Evolutionary conservation across 2,329 filamentous ascomycete genomes (phyloP).

Genomic region (Botryotinia narcissicola): DNA sequence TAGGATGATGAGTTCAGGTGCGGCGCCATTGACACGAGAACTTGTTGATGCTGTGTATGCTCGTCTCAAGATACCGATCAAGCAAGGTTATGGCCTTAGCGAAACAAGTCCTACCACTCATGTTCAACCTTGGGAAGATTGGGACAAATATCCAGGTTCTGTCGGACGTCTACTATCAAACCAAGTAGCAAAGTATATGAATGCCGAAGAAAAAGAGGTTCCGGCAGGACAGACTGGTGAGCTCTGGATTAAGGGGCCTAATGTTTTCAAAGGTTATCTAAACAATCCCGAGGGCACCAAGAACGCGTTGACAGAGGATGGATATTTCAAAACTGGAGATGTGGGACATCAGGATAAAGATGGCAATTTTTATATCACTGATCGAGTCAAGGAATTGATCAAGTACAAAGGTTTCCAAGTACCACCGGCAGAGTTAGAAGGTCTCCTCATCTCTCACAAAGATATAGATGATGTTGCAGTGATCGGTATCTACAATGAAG

Average conservation of each 20-base stretch:
- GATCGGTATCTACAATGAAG: slow-evolving; percentile 58
- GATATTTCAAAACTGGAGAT: slow-evolving; percentile 80
- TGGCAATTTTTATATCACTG: slow-evolving; percentile 84
- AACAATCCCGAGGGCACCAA: slow-evolving; percentile 65
- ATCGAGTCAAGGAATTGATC: slow-evolving; percentile 71
- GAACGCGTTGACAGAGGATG: slow-evolving; percentile 68
- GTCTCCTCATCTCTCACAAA: slow-evolving; percentile 44
- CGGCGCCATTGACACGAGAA: slow-evolving; percentile 78
- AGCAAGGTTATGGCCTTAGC: slow-evolving; percentile 89
- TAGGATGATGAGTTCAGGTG: slow-evolving; percentile 83
- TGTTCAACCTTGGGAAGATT: slow-evolving; percentile 70
- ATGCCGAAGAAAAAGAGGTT: slow-evolving; percentile 60
- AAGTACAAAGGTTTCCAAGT: slow-evolving; percentile 70
- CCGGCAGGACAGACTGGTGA: slow-evolving; percentile 62
- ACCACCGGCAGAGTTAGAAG: slow-evolving; percentile 62
- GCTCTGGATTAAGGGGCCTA: slow-evolving; percentile 63
- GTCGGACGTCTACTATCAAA: slow-evolving; percentile 78
- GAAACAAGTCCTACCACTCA: slow-evolving; percentile 83
- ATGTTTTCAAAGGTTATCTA: slow-evolving; percentile 56
- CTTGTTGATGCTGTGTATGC: slow-evolving; percentile 73
- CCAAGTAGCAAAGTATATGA: slow-evolving; percentile 78
- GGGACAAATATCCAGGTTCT: slow-evolving; percentile 72
- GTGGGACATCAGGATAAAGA: slow-evolving; percentile 73
- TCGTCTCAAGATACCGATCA: slow-evolving; percentile 74
- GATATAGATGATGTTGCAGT: slow-evolving; percentile 60